A percentile compares a stretch with the other conserved stretches of the same genome.
Evolutionary conservation across 495 filamentous ascomycete genomes (phyloP).

Genomic region (Aspergillus baeticus): DNA sequence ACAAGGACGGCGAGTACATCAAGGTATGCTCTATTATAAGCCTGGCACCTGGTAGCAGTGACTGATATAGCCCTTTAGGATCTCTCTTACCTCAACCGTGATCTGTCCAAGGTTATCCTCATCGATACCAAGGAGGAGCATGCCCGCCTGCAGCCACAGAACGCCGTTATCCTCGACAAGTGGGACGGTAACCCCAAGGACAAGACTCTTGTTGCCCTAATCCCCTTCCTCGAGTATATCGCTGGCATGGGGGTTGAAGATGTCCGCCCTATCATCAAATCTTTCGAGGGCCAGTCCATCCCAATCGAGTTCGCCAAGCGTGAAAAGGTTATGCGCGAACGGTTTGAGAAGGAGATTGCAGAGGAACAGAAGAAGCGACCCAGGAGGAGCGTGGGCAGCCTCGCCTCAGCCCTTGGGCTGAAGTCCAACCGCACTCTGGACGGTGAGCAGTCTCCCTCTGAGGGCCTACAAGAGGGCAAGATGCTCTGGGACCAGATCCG

Average conservation of each 20-base stretch:
- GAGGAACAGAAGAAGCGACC: constrained; percentile 65
- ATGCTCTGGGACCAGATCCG: constrained; percentile 92
- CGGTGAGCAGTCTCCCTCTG: constrained; percentile 65
- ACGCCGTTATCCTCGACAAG: constrained; percentile 85
- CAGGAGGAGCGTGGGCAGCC: constrained; percentile 54
- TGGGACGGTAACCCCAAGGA: constrained; percentile 86
- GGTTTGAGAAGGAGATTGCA: constrained; percentile 75
- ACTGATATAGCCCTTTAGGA: constrained; percentile 54
- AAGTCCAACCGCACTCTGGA: constrained; percentile 57
- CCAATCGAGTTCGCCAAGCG: constrained; percentile 84
- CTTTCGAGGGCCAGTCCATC: constrained; percentile 82
- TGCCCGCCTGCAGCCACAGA: constrained; percentile 82
- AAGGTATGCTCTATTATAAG: constrained; percentile 61
- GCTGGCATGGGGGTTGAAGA: constrained; percentile 89
- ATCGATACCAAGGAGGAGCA: constrained; percentile 83
- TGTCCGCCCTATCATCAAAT: constrained; percentile 78
- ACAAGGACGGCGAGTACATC: constrained; percentile 91
- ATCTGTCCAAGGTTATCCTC: constrained; percentile 89
- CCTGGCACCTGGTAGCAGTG: background rate
- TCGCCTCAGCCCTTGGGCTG: constrained; percentile 72
- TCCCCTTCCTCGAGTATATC: constrained; percentile 95
- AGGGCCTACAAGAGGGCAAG: constrained; percentile 83
- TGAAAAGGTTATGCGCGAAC: constrained; percentile 78
- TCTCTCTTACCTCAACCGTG: constrained; percentile 91
- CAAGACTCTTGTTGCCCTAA: constrained; percentile 78